Conservation (phyloP, 2,329 filamentous ascomycete genomes). For the Aspergillus eucalypticola region DNA sequence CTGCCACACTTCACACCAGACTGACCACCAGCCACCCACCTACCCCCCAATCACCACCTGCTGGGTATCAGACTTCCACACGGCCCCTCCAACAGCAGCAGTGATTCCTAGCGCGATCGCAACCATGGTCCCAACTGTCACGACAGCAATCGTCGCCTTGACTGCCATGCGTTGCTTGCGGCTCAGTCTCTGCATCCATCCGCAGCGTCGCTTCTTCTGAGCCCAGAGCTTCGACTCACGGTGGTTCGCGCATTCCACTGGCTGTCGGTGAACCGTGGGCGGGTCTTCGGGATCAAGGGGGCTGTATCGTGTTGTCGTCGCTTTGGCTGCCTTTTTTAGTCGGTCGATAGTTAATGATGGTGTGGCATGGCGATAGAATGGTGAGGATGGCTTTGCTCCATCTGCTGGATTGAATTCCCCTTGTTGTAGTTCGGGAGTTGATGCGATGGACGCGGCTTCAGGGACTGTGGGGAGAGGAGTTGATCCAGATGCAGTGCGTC, state of each 20-base stretch:
- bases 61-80: conserved; percentile 42
- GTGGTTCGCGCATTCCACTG: conserved; percentile 17
- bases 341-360: conserved; percentile 29
- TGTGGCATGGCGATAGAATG: conserved; percentile 47
- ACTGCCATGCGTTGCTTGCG: conserved; percentile 40
- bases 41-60: conserved; percentile 27
- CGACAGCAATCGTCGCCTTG: conserved; percentile 43
- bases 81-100: conserved; percentile 45
- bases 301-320: background rate
- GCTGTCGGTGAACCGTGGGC: conserved; percentile 8
- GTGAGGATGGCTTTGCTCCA: conserved; percentile 45
- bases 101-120: conserved; percentile 49
- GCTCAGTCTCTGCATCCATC: conserved; percentile 38
- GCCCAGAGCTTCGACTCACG: conserved; percentile 38
- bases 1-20: background rate
- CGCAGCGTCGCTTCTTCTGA: conserved; percentile 35
- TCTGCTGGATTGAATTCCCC: conserved; percentile 41
- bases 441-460: conserved; percentile 1
- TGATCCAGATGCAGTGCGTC: background rate
- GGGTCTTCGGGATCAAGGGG: background rate
- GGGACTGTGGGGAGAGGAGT: background rate
- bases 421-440: background rate
- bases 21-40: conserved; percentile 12
- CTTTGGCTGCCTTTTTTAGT: conserved; percentile 17
- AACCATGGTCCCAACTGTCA: conserved; percentile 46